Base-by-base conservation (phyloP, 306 rosid genomes). In the Fragaria vesca region DNA sequence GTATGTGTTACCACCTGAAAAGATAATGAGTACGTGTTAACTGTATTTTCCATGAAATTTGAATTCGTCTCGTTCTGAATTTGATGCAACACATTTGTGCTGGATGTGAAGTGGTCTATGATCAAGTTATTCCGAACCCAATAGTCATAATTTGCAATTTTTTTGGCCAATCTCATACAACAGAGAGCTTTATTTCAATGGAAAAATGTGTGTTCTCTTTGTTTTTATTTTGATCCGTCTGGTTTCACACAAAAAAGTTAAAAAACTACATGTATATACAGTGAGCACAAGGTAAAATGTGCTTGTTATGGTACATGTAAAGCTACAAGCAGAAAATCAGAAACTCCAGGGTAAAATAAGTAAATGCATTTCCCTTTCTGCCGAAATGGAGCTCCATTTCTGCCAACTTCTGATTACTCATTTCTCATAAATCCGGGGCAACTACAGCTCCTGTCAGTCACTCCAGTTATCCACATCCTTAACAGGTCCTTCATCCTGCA, bases 401-500 rank as follows among this genome's bases (percentile, higher is more conserved):
- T 20, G 20, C 46, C 8, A 66, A 18, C 45, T 2, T 15, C 46
- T 17, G 36, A 65, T 34, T 16, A 65, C 13, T 11, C 70, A 18
- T 34, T 36, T 5, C 47, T 34, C 21, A 6, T 5, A 12, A 24
- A 6, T 12, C 66, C 16, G 17, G 20, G 66, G 63, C 30, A 66
- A 67, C 34, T 72, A 34, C 76, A 48, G 76, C 17, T 34, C 75
- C 50, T 51, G 61, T 86, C 83, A 95, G 85, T 74, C 90, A 57
- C 98, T 95, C 97, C 97, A 95, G 82, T 79, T 88, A 83, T 95
- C 97, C 84, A 81, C 86, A 77, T 95, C 97, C 71, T 78, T 83
- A 24, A 50, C 61, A 26, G 81, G 51, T 58, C 83, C 88, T 83
- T 80, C 89, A 20, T 85, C 93, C 97, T 91, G 86, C 88, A 83